Evolutionary conservation across 495 filamentous ascomycete genomes (phyloP).

Genomic region (Neurospora sp.): DNA sequence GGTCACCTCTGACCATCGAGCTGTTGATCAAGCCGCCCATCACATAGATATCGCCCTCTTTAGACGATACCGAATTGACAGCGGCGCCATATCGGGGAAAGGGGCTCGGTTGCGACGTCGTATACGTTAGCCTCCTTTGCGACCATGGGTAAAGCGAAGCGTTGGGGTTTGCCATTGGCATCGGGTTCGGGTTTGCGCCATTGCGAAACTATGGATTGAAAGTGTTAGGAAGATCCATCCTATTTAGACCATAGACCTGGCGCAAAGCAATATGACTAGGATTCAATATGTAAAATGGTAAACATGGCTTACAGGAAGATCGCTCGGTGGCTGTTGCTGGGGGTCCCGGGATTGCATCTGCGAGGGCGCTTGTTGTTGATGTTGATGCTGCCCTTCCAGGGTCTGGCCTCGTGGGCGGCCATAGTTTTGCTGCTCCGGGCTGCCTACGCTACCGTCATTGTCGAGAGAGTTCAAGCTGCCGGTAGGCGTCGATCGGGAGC

Average conservation of each 20-base stretch:
- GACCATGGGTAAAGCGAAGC: constrained; percentile 90
- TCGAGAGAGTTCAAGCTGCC: constrained; percentile 45
- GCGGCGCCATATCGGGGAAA: constrained; percentile 97
- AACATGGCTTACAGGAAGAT: constrained; percentile 35
- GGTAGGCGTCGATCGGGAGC: constrained; percentile 41
- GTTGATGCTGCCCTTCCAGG: constrained; percentile 17
- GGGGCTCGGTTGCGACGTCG: constrained; percentile 70
- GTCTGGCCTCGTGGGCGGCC: constrained; percentile 28
- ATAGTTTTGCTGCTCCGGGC: constrained; percentile 37
- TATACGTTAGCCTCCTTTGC: constrained; percentile 76
- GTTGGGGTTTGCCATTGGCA: constrained; percentile 30
- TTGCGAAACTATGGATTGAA: constrained; percentile 36
- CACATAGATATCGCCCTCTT: constrained; percentile 94
- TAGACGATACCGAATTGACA: constrained; percentile 83
- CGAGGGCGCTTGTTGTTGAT: constrained; percentile 16
- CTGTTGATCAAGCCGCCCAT: constrained; percentile 96
- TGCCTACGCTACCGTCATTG: constrained; percentile 36
- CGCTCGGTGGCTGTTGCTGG: constrained; percentile 22
- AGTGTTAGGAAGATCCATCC: neutral
- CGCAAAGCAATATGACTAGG: neutral
- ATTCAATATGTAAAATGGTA: neutral
- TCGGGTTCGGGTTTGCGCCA: constrained; percentile 14
- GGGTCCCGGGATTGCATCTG: constrained; percentile 4
- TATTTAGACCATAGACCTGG: neutral
- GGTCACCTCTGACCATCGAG: constrained; percentile 87